These are phyloP conservation scores for Gloeopeniophorella convolvens DNA, from an alignment of 768 basidiomycete species.

Conservation along the genomic window DNA sequence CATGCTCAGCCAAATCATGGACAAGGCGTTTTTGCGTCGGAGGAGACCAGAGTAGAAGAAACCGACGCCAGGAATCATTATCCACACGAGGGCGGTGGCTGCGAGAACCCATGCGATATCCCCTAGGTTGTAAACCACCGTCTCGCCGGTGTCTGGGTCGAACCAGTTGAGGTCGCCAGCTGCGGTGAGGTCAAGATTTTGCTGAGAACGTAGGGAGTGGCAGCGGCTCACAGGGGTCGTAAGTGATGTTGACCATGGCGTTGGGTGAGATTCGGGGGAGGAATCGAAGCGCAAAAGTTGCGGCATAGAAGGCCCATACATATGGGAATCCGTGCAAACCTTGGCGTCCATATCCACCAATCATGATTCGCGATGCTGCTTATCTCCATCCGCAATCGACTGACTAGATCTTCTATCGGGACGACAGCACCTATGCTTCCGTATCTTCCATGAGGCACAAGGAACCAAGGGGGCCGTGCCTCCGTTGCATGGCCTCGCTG, in stretches of 20 bases:
- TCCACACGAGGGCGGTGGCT: constrained; percentile 73
- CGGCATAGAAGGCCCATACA: neutral
- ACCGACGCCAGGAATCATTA: constrained; percentile 63
- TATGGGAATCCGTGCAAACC: neutral
- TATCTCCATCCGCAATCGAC: constrained; percentile 8
- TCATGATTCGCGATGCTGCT: neutral
- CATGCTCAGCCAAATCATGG: constrained; percentile 81
- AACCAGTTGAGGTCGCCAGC: constrained; percentile 35
- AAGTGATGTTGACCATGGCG: constrained; percentile 27
- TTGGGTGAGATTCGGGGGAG: neutral
- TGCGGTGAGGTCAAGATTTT: constrained; percentile 16
- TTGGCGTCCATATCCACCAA: constrained; percentile 14
- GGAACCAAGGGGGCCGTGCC: neutral
- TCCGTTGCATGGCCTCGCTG: neutral
- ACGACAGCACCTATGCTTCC: neutral
- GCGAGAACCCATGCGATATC: constrained; percentile 66
- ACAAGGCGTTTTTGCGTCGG: constrained; percentile 88
- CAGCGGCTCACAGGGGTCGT: constrained; percentile 19
- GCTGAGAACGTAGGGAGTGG: neutral
- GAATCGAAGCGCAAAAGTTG: neutral
- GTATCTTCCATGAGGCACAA: neutral
- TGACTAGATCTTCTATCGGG: neutral
- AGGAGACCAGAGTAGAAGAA: constrained; percentile 90
- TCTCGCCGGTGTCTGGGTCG: constrained; percentile 19
- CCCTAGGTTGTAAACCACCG: constrained; percentile 48